Base-by-base conservation (phyloP, 305 asterid species). In the Rubia tinctorum region DNA sequence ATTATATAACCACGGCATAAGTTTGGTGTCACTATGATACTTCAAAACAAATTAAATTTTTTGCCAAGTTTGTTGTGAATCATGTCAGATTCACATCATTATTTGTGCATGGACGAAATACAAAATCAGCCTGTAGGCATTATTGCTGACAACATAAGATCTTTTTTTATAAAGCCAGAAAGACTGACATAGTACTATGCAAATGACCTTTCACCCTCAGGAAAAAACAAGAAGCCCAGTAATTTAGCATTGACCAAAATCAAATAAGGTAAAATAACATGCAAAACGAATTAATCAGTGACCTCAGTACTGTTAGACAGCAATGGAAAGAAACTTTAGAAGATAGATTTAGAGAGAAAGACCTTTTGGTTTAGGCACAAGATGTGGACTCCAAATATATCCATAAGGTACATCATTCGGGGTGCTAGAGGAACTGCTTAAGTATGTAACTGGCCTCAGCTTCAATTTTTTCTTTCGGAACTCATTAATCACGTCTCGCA, bases 291-390 rank as follows among this genome's bases (percentile, higher is more conserved):
- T 20, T 27, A 8, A 40, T n/a, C 55, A 58, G 4, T 37, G 67
- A 44, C 23, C 23, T 17, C 53, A 47, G 2, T 27, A 25, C 75
- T 71, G 68, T 60, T 43, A 58, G 37, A 60, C 23, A 18, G n/a
- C 43, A 59, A 25, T 0, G 51, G 44, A 45, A 22, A 30, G 30
- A 27, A 53, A 18, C 47, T 14, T 73, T 39, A 66, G 37, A 64
- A 25, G 30, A 68, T 7, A 49, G 62, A 53, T 66, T 34, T 34
- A 59, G 53, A 68, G 68, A 68, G 68, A 76, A 71, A 76, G 49
- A 85, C 96, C 98, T 86, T 91, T 90, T 80, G 98, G 98, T 79
- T 93, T 91, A 77, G 95, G 96, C 76, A 93, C 97, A 49, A 93
- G 90, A 81, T 89, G 92, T 18, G 98, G 98, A 78, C 98, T 93